Base-by-base conservation (phyloP, 2,329 filamentous ascomycete species). In the Paracoccidioides lutzii region DNA sequence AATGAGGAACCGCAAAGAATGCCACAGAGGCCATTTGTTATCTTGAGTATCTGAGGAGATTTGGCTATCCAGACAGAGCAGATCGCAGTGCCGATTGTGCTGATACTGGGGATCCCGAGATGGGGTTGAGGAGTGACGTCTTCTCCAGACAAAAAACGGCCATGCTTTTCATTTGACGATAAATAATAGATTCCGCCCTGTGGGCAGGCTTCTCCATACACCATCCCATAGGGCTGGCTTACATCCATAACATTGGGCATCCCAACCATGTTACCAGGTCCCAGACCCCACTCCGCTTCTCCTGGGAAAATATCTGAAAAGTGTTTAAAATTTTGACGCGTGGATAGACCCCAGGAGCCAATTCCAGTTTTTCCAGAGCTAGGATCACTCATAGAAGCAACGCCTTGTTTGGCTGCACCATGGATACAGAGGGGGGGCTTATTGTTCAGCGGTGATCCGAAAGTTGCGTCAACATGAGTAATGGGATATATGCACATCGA, bases 61-160 rank as follows among this genome's bases (percentile, higher is more conserved):
- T 95, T 97, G 40, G 90, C 88, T 60, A 96, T 84, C 91, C 91
- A 97, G 3, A 95, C 83, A 43, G 84, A 83, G 61, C 83, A 88
- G 15, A 93, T 79, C 1, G 85, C 82, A 59, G 93, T 87, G 0
- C 76, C 79, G 53, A 84, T 76, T 58, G 83, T 78, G 1, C 84
- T 83, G 15, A 95, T 78, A 53, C 82, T 82, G 2, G 90, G 90
- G 33, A 96, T 87, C 43, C 90, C 90, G 32, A 81, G 75, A 58
- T 83, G 77, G 5, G 82, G 83, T 53, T 82, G 78, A 10, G 81
- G 78, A 15, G 82, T 74, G 22, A 80, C 78, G 15, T 78, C 77
- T 6, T 83, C 81, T 50, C 79, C 75, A 22, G 77, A 79, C 37
- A 96, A 74, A 62, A 90, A 91, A 15, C 84, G 83, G 14, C 90